These are phyloP conservation scores for Zelopaecilomyces penicillatus DNA, from an alignment of 2,329 filamentous ascomycete genomes.

Conservation along the genomic window DNA sequence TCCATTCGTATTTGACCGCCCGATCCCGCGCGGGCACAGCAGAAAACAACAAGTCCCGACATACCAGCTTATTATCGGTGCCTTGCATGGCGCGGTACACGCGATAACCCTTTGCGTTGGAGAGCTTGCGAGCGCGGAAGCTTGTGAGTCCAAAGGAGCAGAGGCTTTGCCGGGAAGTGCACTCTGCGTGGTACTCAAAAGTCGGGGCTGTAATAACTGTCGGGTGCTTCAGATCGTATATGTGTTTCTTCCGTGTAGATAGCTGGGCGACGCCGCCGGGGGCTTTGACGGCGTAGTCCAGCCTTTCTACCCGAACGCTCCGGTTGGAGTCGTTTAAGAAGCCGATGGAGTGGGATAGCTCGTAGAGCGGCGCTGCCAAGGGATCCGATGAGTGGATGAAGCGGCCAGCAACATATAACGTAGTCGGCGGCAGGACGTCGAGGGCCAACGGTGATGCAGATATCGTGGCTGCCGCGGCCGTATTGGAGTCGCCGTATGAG, in stretches of 20 bases:
- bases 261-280: conserved; percentile 16
- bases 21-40: conserved; percentile 17
- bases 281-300: conserved; percentile 21
- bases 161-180: conserved; percentile 19
- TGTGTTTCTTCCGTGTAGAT: conserved; percentile 20
- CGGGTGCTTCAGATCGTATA: conserved; percentile 28
- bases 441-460: neutral
- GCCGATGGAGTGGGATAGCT: conserved; percentile 26
- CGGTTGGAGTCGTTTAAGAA: conserved; percentile 24
- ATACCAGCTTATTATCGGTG: conserved; percentile 14
- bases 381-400: conserved; percentile 24
- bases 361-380: conserved; percentile 23
- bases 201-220: conserved; percentile 17
- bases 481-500: conserved; percentile 15
- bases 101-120: conserved; percentile 17
- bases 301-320: conserved; percentile 21
- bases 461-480: too few relatives aligned
- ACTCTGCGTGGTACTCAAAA: conserved; percentile 26
- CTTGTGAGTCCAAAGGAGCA: conserved; percentile 21
- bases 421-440: conserved; percentile 20
- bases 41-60: conserved; percentile 17
- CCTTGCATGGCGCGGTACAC: conserved; percentile 21
- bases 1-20: conserved; percentile 25
- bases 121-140: conserved; percentile 16
- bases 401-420: conserved; percentile 24